phyloP scores from a whole-genome alignment of 192 early-diverging fungal genomes.

The Coemansia sp. region DNA sequence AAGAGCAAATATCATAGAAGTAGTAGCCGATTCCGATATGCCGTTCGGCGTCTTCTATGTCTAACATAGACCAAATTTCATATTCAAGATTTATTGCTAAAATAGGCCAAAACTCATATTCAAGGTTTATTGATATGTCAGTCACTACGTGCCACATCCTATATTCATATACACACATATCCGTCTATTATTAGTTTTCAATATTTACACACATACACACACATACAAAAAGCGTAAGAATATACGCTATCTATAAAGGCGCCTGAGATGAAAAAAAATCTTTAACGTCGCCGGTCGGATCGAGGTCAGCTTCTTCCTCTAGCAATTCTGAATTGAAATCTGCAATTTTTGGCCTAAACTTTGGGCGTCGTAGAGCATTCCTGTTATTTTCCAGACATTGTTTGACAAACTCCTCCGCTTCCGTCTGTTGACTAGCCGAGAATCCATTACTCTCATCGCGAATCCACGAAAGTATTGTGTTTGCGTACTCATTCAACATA shows the following conservation, averaged over 20 bases:
- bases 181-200: neutral
- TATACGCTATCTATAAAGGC: neutral
- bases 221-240: neutral
- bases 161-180: neutral
- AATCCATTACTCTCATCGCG: constrained; percentile 28
- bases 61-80: constrained; percentile 5
- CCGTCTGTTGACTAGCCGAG: constrained; percentile 21
- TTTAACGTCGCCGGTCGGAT: neutral
- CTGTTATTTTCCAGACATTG: constrained; percentile 13
- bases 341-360: neutral
- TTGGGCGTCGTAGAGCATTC: neutral
- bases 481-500: constrained; percentile 19
- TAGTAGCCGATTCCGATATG: constrained; percentile 5
- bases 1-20: neutral
- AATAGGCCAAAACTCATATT: neutral
- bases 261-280: neutral
- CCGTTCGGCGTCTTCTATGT: constrained; percentile 21
- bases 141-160: neutral
- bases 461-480: constrained; percentile 20
- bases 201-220: constrained; percentile 3
- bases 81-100: neutral
- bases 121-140: neutral
- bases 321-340: neutral
- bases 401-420: constrained; percentile 25
- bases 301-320: neutral